Conservation (phyloP, 2,329 filamentous ascomycete genomes). For the Aspergillus sp. region DNA sequence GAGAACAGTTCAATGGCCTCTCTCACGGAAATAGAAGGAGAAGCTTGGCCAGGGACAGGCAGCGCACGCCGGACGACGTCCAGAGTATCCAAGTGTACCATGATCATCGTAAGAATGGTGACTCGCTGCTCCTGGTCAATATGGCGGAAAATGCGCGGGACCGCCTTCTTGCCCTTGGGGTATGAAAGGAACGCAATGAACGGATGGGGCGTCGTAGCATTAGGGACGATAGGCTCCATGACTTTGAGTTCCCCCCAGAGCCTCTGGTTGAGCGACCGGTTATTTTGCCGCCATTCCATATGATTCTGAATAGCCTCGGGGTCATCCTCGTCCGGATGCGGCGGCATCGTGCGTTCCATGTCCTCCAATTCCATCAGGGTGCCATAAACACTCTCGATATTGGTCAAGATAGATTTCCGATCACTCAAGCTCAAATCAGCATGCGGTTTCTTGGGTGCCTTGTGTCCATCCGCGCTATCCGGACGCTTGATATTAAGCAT, state of each 20-base stretch:
- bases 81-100: constrained; percentile 83
- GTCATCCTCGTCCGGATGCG: constrained; percentile 55
- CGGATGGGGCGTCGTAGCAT: constrained; percentile 63
- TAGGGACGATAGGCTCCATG: constrained; percentile 75
- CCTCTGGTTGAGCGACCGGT: constrained; percentile 62
- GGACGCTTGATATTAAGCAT: constrained; percentile 88
- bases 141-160: constrained; percentile 89
- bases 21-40: constrained; percentile 65
- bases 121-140: constrained; percentile 83
- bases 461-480: constrained; percentile 55
- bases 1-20: constrained; percentile 92
- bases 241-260: constrained; percentile 86
- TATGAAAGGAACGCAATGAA: constrained; percentile 95
- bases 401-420: constrained; percentile 70
- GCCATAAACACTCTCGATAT: constrained; percentile 81
- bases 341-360: constrained; percentile 71
- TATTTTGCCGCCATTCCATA: constrained; percentile 67
- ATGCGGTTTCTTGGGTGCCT: constrained; percentile 40
- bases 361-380: constrained; percentile 92
- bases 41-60: constrained; percentile 60
- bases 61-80: constrained; percentile 80
- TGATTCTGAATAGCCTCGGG: constrained; percentile 63
- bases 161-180: constrained; percentile 90
- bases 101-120: constrained; percentile 90
- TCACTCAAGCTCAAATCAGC: constrained; percentile 54